Conservation (phyloP, 371 early-diverging fungal genomes). For the Rhizopus microsporus region DNA sequence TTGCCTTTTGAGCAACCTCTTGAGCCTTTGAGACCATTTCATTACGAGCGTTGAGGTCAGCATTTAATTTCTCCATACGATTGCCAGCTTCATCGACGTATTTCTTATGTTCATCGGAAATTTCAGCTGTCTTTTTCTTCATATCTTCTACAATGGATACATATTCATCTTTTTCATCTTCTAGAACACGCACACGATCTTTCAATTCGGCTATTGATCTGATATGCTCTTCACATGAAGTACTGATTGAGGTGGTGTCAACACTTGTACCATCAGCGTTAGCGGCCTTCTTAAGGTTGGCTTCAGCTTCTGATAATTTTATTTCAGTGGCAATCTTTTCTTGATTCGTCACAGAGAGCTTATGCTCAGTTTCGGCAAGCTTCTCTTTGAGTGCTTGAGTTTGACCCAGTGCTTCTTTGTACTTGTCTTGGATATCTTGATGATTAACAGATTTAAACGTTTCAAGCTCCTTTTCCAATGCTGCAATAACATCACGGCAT, state of each 20-base stretch:
- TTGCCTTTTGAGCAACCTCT: conserved; percentile 7
- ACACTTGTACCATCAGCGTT: not conserved
- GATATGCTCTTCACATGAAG: conserved; percentile 13
- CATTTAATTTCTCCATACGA: conserved; percentile 9
- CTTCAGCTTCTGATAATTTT: conserved; percentile 18
- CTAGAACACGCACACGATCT: conserved; percentile 18
- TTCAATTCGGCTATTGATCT: conserved; percentile 13
- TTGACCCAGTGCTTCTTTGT: conserved; percentile 11
- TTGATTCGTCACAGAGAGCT: conserved; percentile 14
- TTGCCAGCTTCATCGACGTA: conserved; percentile 3
- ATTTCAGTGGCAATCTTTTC: conserved; percentile 20
- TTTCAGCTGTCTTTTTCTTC: conserved; percentile 1
- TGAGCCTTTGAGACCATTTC: conserved; percentile 8
- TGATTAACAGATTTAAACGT: conserved; percentile 14
- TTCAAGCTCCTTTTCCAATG: conserved; percentile 16
- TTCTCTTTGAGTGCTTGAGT: conserved; percentile 15
- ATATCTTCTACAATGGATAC: conserved; percentile 4
- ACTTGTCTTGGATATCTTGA: conserved; percentile 11
- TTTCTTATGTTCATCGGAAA: conserved; percentile 5
- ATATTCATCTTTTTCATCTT: conserved; percentile 11
- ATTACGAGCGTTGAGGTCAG: conserved; percentile 10
- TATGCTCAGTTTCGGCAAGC: conserved; percentile 13
- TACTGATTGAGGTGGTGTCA: not conserved
- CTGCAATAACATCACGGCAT: conserved; percentile 1
- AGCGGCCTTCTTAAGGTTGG: conserved; percentile 4